Evolutionary conservation across 139 green algal genomes (phyloP).

Genomic region (Chlamydomonas sp.): DNA sequence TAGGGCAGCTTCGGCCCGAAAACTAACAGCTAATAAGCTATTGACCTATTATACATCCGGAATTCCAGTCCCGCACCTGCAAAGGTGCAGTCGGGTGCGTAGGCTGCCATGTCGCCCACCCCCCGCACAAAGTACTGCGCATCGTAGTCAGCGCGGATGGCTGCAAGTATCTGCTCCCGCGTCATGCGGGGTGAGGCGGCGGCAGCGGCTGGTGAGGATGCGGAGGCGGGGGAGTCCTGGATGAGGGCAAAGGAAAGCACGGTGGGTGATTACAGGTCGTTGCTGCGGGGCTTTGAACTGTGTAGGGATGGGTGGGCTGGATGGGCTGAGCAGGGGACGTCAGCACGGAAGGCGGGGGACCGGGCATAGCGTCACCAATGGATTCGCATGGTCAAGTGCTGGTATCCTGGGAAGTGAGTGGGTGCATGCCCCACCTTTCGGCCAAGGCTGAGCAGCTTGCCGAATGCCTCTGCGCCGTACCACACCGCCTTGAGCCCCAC

Average conservation of each 20-base stretch:
- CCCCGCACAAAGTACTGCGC: conserved; percentile 82
- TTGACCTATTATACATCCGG: too few species aligned
- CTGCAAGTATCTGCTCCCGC: conserved; percentile 53
- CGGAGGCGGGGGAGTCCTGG: too few species aligned
- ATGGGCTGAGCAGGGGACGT: neutral
- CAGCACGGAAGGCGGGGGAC: neutral
- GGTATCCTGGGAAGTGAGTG: neutral
- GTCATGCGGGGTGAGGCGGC: conserved; percentile 6
- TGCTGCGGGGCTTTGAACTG: too few species aligned
- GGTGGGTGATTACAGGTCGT: too few species aligned
- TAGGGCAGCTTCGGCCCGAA: too few species aligned
- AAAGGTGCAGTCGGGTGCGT: conserved; percentile 54
- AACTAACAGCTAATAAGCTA: too few species aligned
- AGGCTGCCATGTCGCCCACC: conserved; percentile 52
- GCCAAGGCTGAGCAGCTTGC: conserved; percentile 57
- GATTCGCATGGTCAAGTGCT: neutral
- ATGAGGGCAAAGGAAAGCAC: too few species aligned
- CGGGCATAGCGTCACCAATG: neutral
- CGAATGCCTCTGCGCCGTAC: conserved; percentile 83
- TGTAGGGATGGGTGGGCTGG: too few species aligned
- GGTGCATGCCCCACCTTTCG: neutral
- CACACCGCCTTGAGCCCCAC: conserved; percentile 80
- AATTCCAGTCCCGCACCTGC: neutral
- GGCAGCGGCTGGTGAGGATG: neutral
- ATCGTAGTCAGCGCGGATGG: conserved; percentile 77